These are phyloP conservation scores for Syncephalastrum sp. DNA, from an alignment of 371 early-diverging fungal genomes.

Conservation along the genomic window DNA sequence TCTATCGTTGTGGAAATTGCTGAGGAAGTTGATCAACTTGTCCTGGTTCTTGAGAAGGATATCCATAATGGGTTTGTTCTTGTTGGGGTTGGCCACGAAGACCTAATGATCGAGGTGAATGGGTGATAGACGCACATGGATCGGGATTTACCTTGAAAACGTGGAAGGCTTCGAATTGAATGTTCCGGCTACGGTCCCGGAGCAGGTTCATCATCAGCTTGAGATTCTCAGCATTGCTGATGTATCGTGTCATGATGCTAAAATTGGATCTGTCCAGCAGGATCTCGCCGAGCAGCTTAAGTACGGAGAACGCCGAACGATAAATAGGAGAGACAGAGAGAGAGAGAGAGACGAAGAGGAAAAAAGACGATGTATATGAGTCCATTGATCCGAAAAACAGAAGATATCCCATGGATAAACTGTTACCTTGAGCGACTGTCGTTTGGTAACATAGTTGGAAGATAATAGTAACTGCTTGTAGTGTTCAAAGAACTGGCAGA, in stretches of 20 bases:
- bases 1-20: constrained; percentile 92
- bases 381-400: neutral
- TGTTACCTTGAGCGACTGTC: constrained; percentile 95
- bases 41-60: constrained; percentile 93
- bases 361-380: neutral
- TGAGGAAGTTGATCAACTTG: constrained; percentile 82
- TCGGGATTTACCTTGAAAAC: constrained; percentile 83
- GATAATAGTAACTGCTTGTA: constrained; percentile 86
- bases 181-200: constrained; percentile 92
- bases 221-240: constrained; percentile 88
- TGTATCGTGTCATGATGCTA: constrained; percentile 93
- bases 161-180: constrained; percentile 99
- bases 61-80: constrained; percentile 88
- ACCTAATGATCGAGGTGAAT: constrained; percentile 55
- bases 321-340: neutral
- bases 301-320: neutral
- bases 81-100: constrained; percentile 98
- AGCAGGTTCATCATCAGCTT: constrained; percentile 97
- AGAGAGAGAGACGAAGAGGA: neutral
- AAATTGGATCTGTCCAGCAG: constrained; percentile 94
- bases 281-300: constrained; percentile 92
- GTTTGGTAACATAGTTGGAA: constrained; percentile 94
- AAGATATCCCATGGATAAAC: neutral
- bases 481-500: constrained; percentile 79
- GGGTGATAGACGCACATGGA: no score